A percentile compares a stretch with the other conserved stretches of the same genome.
Conservation (phyloP, 441 rosid species). For the Populus tomentosa region DNA sequence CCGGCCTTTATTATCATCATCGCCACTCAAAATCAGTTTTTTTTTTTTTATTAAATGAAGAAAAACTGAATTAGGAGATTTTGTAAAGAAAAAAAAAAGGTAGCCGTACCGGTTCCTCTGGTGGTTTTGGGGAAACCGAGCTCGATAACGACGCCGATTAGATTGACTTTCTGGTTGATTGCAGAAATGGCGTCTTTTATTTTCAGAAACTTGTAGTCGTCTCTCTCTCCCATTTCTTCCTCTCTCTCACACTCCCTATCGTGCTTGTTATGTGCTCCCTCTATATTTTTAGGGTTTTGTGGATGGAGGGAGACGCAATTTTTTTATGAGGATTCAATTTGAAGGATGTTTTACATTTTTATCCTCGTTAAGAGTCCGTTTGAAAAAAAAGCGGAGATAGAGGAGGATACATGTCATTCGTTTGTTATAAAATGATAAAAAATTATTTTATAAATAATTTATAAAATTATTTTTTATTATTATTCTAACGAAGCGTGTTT, state of each 20-base stretch:
- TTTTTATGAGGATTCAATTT: too few species aligned
- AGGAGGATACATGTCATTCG: not conserved
- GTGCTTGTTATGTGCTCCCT: too few species aligned
- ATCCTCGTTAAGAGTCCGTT: not conserved
- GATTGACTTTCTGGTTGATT: constrained; percentile 45
- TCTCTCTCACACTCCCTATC: constrained; percentile 17
- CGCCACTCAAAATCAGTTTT: constrained; percentile 18
- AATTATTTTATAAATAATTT: too few species aligned
- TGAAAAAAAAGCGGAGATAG: not conserved
- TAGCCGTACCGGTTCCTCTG: constrained; percentile 36
- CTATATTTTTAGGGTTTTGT: not conserved
- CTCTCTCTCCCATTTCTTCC: constrained; percentile 22
- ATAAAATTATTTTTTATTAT: too few species aligned
- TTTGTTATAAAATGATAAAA: too few species aligned
- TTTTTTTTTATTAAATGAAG: too few species aligned
- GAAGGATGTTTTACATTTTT: too few species aligned
- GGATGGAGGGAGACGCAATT: not conserved
- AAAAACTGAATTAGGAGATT: too few species aligned
- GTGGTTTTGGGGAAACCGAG: constrained; percentile 26
- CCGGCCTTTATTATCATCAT: constrained; percentile 63
- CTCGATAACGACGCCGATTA: constrained; percentile 40
- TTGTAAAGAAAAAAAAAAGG: not conserved
- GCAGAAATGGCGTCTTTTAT: constrained; percentile 43
- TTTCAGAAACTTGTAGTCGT: constrained; percentile 42
- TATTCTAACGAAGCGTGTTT: too few species aligned